These are phyloP conservation scores for Lycium barbarum DNA, from an alignment of 257 asterid genomes.

Conservation along the genomic window DNA sequence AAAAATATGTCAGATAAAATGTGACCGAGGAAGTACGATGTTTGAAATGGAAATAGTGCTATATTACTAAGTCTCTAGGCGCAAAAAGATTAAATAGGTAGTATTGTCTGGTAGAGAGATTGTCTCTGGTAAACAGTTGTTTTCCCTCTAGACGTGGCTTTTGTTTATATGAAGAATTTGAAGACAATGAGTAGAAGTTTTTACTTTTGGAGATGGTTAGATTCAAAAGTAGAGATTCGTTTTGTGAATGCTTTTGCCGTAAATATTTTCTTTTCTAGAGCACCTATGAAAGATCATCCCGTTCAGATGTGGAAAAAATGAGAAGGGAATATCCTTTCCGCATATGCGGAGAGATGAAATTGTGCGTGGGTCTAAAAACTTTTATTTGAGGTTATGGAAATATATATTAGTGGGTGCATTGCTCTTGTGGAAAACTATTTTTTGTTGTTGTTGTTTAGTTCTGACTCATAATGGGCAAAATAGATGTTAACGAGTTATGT, in stretches of 20 bases:
- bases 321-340: not conserved
- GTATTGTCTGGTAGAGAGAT: not conserved
- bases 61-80: not conserved
- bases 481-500: conserved; percentile 4
- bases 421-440: conserved; percentile 7
- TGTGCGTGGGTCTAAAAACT: not conserved
- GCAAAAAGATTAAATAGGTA: not conserved
- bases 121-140: not conserved
- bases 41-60: not conserved
- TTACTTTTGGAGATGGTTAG: not conserved
- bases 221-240: not conserved
- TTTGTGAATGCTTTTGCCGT: not conserved
- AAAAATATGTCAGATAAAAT: not conserved
- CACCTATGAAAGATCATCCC: not conserved
- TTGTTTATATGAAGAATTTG: not conserved
- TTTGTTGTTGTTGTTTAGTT: not conserved
- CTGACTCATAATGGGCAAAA: not conserved
- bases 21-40: not conserved
- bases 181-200: not conserved
- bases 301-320: conserved; percentile 1
- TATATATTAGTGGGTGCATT: not conserved
- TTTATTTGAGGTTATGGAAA: not conserved
- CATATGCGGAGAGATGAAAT: not conserved
- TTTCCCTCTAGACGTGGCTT: not conserved
- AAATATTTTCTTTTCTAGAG: not conserved